Conservation (phyloP, 1,139 yeast genomes). For the Hanseniaspora sp. region DNA sequence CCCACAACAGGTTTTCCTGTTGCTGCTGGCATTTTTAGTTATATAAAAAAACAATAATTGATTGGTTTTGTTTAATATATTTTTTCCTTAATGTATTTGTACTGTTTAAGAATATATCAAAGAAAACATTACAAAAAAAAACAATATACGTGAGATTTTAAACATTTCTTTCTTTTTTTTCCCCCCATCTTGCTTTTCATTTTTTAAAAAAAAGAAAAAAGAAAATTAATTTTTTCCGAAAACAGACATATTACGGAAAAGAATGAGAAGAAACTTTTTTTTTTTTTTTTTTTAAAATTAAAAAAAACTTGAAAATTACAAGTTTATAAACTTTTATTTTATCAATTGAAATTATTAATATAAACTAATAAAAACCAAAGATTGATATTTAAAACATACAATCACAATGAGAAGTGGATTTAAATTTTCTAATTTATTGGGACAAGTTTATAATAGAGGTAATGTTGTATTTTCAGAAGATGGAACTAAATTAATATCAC, state of each 20-base stretch:
- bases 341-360: too few species aligned
- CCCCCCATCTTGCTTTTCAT: constrained; percentile 4
- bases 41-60: background rate
- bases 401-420: constrained; percentile 43
- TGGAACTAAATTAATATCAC: constrained; percentile 73
- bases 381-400: background rate
- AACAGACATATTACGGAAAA: constrained; percentile 24
- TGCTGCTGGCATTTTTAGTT: constrained; percentile 12
- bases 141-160: background rate
- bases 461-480: constrained; percentile 79
- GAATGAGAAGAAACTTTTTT: background rate
- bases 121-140: too few species aligned
- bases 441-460: constrained; percentile 90
- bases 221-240: constrained; percentile 5
- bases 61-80: background rate
- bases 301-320: background rate
- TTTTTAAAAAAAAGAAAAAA: constrained; percentile 17
- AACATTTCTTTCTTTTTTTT: background rate
- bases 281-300: background rate
- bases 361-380: too few species aligned
- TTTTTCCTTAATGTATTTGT: too few species aligned
- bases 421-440: constrained; percentile 73
- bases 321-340: too few species aligned
- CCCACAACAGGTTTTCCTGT: constrained; percentile 21
- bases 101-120: background rate